phyloP scores from a whole-genome alignment of 2,329 filamentous ascomycete genomes.

The Botrytis squamosa region DNA sequence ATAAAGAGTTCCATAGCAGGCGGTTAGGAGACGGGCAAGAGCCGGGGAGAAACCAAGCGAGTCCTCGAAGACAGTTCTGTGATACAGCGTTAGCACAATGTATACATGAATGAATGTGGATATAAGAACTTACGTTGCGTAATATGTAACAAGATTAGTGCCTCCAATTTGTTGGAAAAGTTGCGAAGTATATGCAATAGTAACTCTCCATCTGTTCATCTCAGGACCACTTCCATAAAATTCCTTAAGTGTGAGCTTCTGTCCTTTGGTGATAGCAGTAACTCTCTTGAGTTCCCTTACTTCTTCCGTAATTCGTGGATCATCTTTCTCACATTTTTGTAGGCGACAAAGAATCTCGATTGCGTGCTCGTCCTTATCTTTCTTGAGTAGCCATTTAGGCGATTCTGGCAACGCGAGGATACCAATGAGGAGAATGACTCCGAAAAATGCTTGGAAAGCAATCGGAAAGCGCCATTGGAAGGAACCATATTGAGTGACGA shows the following conservation, averaged over 20 bases:
- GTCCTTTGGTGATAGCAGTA: slow-evolving; percentile 40
- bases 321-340: slow-evolving; percentile 12
- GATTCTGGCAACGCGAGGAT: slow-evolving; percentile 55
- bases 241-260: slow-evolving; percentile 30
- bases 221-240: slow-evolving; percentile 41
- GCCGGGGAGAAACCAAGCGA: slow-evolving; percentile 59
- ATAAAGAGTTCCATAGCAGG: slow-evolving; percentile 43
- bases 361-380: slow-evolving; percentile 25
- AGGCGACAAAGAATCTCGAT: slow-evolving; percentile 36
- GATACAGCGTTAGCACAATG: background rate
- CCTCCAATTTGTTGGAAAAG: slow-evolving; percentile 52
- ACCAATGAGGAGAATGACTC: slow-evolving; percentile 54
- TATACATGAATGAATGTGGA: background rate
- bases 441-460: slow-evolving; percentile 58
- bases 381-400: slow-evolving; percentile 44
- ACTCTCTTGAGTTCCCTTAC: slow-evolving; percentile 35
- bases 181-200: slow-evolving; percentile 50
- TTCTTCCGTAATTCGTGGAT: slow-evolving; percentile 27
- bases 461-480: slow-evolving; percentile 62
- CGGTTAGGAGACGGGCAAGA: slow-evolving; percentile 40
- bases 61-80: slow-evolving; percentile 55
- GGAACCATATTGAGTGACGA: slow-evolving; percentile 50
- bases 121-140: slow-evolving; percentile 51
- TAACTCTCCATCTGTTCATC: slow-evolving; percentile 53
- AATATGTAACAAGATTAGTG: slow-evolving; percentile 47